Base-by-base conservation (phyloP, 306 rosid species). In the Lathyrus aphaca region DNA sequence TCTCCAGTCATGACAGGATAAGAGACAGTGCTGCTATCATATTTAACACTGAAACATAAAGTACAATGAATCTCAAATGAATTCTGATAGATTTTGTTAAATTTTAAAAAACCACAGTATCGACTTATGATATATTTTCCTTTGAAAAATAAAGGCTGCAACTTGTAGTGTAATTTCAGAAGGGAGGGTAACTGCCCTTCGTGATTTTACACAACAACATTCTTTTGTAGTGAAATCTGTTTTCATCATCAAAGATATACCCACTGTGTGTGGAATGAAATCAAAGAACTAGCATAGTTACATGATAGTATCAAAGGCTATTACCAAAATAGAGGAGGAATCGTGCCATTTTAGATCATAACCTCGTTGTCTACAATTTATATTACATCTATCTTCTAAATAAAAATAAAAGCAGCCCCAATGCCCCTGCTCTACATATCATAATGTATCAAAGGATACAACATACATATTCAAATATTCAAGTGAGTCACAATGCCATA, bases 1-100 rank as follows among this genome's bases (percentile, higher is more conserved):
- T 59, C 66, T 72, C 69, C 50, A 15, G 74, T 79, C 84, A 86
- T 39, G 59, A 59, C 40, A 13, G 23, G 45, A 64, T 58, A 74
- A 55, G 43, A 74, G 30, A 81, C 69, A 40, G 73, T 69, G 53
- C 35, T 40, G 73, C 37, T 48, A 43, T 17, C 69, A 82, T 69
- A 57, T 57, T 39, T 46, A 74, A 78, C 72, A 57, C 61, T 58
- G 38, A 70, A 37, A 74, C 50, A 48, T 32, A 45, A 56, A 46
- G 61, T 13, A 71, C 37, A 69, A 65, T 27, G 50, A 55, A 62
- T 72, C 70, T 72, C 60, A 63, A 25, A 57, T 50, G 45, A 71
- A 75, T 75, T 57, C 35, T 67, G 30, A 76, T 19, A 63, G 12
- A 40, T 55, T 77, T 48, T 10, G 56, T 44, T 66, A 35, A 48